A percentile compares a stretch with the other conserved stretches of the same genome.
phyloP scores from a whole-genome alignment of 306 rosid genomes.

The Cicer yamashitae region DNA sequence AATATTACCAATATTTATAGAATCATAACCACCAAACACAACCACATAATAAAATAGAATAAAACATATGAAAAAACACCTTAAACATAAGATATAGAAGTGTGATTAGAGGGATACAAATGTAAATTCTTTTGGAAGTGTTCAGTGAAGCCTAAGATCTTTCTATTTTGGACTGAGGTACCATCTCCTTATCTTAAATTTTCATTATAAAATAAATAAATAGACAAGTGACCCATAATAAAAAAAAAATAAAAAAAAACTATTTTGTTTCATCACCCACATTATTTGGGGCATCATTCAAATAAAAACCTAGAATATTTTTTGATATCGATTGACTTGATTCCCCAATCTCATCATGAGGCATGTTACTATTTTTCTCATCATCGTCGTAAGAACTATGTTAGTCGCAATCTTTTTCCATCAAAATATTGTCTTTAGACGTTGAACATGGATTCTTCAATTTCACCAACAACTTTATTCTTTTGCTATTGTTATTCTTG shows the following conservation, averaged over 20 bases:
- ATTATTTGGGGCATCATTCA: not conserved
- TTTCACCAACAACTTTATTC: not conserved
- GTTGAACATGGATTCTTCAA: not conserved
- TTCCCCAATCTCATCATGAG: not conserved
- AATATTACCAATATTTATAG: not conserved
- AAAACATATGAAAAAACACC: not conserved
- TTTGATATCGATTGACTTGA: not conserved
- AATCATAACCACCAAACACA: not conserved
- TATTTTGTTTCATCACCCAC: not conserved
- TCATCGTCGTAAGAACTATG: not conserved
- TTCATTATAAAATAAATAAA: no score
- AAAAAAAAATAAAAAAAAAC: not conserved
- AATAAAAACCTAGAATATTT: not conserved
- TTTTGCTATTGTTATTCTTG: not conserved
- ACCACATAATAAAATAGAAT: not conserved
- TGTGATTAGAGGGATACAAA: no score
- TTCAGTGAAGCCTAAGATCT: no score
- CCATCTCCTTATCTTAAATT: no score
- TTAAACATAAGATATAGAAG: not conserved
- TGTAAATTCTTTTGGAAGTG: no score
- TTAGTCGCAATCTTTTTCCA: not conserved
- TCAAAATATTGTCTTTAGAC: not conserved
- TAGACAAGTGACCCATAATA: not conserved
- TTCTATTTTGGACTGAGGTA: no score
- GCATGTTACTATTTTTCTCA: not conserved